phyloP scores from a whole-genome alignment of 805 yeast genomes.

The Candida ponderosae region DNA sequence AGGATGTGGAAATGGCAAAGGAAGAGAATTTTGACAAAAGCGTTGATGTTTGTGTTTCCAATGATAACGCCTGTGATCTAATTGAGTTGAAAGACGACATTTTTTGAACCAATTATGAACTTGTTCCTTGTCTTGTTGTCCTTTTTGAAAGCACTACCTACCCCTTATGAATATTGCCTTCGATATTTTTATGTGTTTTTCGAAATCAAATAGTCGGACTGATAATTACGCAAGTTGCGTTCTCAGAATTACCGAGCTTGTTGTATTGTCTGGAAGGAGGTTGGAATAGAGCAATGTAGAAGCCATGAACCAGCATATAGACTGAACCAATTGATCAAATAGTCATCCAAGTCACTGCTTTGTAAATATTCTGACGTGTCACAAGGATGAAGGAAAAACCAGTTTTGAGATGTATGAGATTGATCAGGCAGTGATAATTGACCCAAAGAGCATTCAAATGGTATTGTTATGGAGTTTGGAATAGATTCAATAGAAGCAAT shows the following conservation, averaged over 20 bases:
- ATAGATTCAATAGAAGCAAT: too few relatives aligned
- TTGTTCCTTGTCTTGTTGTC: conserved; percentile 3
- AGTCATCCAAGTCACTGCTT: conserved; percentile 9
- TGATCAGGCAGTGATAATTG: too few relatives aligned
- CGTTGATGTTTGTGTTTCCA: conserved; percentile 62
- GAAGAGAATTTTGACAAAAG: conserved; percentile 46
- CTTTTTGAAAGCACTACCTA: too few relatives aligned
- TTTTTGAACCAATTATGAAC: not conserved
- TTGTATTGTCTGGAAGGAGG: not conserved
- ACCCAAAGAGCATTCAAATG: too few relatives aligned
- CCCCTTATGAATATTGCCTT: not conserved
- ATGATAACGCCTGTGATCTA: conserved; percentile 57
- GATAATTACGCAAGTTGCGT: conserved; percentile 3
- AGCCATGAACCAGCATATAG: conserved; percentile 9
- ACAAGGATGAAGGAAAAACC: conserved; percentile 35
- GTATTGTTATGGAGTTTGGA: too few relatives aligned
- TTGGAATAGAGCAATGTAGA: conserved; percentile 5
- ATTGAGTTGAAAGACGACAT: conserved; percentile 55
- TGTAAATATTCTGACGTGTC: conserved; percentile 23
- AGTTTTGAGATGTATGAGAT: too few relatives aligned
- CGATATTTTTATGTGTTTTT: not conserved
- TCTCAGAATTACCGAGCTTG: conserved; percentile 1
- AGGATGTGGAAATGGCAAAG: conserved; percentile 42
- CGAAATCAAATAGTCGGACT: not conserved
- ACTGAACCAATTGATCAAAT: conserved; percentile 22